These are phyloP conservation scores for Nannochloropsis oceanica DNA, from an alignment of 108 stramenopile genomes.

Conservation along the genomic window DNA sequence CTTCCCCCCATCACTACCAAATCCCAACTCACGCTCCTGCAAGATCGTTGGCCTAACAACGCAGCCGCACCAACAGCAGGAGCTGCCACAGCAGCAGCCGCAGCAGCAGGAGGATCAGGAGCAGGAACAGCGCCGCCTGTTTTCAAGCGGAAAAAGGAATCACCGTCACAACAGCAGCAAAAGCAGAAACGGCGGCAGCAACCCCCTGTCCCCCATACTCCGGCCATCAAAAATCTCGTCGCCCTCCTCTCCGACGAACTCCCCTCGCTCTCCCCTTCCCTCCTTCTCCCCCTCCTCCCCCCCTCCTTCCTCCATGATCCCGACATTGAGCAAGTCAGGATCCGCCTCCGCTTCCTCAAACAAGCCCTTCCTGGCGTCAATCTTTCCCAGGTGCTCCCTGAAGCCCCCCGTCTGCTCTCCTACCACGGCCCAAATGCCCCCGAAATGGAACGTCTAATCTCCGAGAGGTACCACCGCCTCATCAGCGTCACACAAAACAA, in stretches of 20 bases:
- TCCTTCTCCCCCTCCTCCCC: not conserved
- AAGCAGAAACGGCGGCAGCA: not conserved
- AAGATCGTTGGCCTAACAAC: too few species aligned
- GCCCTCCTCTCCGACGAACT: not conserved
- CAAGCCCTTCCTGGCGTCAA: not conserved
- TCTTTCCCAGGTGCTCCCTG: not conserved
- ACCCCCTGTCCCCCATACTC: not conserved
- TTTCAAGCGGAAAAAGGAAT: too few species aligned
- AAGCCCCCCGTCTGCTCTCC: not conserved
- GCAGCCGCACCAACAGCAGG: too few species aligned
- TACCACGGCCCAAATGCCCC: not conserved
- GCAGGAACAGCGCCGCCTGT: too few species aligned
- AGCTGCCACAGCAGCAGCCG: too few species aligned
- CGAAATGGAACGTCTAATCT: not conserved
- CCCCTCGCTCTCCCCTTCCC: not conserved
- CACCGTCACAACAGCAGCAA: too few species aligned
- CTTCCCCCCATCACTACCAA: too few species aligned
- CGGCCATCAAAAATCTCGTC: not conserved
- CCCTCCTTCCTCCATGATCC: not conserved
- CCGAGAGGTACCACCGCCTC: not conserved
- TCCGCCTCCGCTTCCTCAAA: not conserved
- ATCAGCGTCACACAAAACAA: not conserved
- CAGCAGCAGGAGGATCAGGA: too few species aligned
- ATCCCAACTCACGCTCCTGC: too few species aligned
- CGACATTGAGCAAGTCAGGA: not conserved